These are phyloP conservation scores for Chrysopogon serrulatus DNA, from an alignment of 176 grass and related monocot genomes.

Conservation along the genomic window DNA sequence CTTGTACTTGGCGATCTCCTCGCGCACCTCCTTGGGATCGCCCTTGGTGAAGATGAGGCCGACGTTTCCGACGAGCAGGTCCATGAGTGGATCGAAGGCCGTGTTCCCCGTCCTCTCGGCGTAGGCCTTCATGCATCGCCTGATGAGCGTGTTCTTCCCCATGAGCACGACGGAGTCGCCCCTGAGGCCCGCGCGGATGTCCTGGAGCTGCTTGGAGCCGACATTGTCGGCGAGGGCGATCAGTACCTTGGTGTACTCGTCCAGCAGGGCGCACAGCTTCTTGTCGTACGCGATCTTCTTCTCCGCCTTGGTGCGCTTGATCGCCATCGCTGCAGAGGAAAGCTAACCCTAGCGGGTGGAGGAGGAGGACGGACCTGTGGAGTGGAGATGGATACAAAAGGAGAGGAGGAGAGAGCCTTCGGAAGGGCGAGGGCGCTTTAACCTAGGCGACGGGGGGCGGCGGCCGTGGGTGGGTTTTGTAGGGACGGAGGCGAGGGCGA, in stretches of 20 bases:
- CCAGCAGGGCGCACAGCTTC: slow-evolving; percentile 67
- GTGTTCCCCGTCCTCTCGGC: slow-evolving; percentile 49
- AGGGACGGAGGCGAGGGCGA: too few species aligned
- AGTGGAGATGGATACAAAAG: too few species aligned
- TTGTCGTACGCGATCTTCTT: slow-evolving; percentile 75
- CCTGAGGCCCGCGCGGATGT: slow-evolving; percentile 52
- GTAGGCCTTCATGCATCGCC: slow-evolving; percentile 73
- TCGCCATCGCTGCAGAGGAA: slow-evolving; percentile 40
- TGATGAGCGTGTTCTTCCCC: slow-evolving; percentile 90
- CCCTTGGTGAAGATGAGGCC: slow-evolving; percentile 93
- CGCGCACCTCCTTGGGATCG: slow-evolving; percentile 83
- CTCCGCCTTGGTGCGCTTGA: slow-evolving; percentile 77
- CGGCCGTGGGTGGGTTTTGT: too few species aligned
- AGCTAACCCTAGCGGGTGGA: not conserved
- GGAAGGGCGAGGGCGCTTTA: too few species aligned
- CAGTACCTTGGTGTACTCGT: slow-evolving; percentile 82
- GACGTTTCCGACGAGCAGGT: slow-evolving; percentile 75
- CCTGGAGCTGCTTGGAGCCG: slow-evolving; percentile 84
- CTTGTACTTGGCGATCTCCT: slow-evolving; percentile 87
- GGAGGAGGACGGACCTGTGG: too few species aligned
- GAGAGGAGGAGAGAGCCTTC: too few species aligned
- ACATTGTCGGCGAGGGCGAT: slow-evolving; percentile 75
- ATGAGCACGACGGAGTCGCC: slow-evolving; percentile 83
- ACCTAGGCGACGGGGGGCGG: too few species aligned
- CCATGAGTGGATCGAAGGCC: slow-evolving; percentile 44